Base-by-base conservation (phyloP, 805 yeast genomes). In the Lachancea cidri region DNA sequence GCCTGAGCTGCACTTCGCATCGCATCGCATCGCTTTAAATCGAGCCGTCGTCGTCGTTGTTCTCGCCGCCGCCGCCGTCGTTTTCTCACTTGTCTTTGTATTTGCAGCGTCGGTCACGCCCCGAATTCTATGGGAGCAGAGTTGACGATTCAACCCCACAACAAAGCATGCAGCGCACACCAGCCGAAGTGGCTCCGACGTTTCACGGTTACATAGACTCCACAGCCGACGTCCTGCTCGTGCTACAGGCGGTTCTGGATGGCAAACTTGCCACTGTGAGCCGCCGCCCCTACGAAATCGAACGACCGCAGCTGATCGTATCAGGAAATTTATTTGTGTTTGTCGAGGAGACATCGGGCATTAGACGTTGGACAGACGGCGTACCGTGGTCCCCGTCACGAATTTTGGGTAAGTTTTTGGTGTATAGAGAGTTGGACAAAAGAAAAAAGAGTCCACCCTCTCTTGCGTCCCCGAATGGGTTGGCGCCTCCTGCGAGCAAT, bases 291-390 rank as follows among this genome's bases (percentile, higher is more conserved):
- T 84, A 79, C 45, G 96, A 86, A 54, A 68, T 77, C 17, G 96
- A 88, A 62, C 70, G 95, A 14, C 54, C 72, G 1, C 62, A 65
- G 3, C 67, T 86, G 37, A 86, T 89, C 25, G 66, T 71, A 41
- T 79, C 87, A 7, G 96, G 96, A 0, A 78, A 79, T 50, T 79
- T 87, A 1, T 88, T 89, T 62, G 86, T 91, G 1, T 88, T 89
- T 55, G 76, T 83, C 36, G 96, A 89, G 61, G 86, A 83, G 50
- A 68, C 74, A 9, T 79, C 89, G 0, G 88, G 91, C 2, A 88
- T 89, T 45, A 85, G 84, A 58, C 71, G 98, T 44, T 89, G 98
- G 98, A 89, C 98, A 1, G 98, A 89, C 56, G 96, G 96, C n/a
- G 76, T 86, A 11, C 71, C 89, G 11, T 89, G 98, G 98, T 79